Evolutionary conservation across 2,329 filamentous ascomycete species (phyloP), one percentile per base, ranked within the genome.

Genomic region (Cryphonectria carpinicola): DNA sequence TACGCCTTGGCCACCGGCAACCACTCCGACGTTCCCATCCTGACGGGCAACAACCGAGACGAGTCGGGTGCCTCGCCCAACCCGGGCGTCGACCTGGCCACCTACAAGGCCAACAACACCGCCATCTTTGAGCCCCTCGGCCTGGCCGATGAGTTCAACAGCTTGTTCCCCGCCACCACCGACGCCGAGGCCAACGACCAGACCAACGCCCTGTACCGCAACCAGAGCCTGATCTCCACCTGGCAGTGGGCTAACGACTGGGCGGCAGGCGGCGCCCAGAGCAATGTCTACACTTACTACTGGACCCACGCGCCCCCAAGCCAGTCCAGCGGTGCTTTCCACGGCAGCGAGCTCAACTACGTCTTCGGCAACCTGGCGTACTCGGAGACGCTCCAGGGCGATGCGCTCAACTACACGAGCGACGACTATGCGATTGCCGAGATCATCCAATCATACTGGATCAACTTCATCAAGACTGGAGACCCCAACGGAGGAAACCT

Each of bases 281-380:
- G 69, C 39, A 72, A 74, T n/a, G 73, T 79, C 49, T 79, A 76
- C 68, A 76, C 74, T 0, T 80, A 80, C 68, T 78, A 73, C 70
- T 80, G 75, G 74, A 76, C 74, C 5, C 77, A 76, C 56, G 71
- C 77, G 3, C 78, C 79, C 4, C 75, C 78, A 25, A 67, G 66
- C 13, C 73, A 76, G 65, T 67, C 72, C 32, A 54, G 19, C 6
- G 77, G 77, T 22, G 76, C 77, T 13, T 79, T 77, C 68, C 78
- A 79, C 65, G 77, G 76, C 39, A 73, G 74, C 11, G 77, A 78
- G 72, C 73, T 80, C 37, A 78, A 75, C 71, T 80, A 80, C 37
- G 75, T 75, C 13, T 76, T 80, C 54, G 77, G 78, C 72, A 80
- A 78, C 66, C 74, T 80, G 19, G 76, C 78, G 0, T 71, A 66